Base-by-base conservation (phyloP, 2,329 filamentous ascomycete species). In the Aspergillus uvarum region DNA sequence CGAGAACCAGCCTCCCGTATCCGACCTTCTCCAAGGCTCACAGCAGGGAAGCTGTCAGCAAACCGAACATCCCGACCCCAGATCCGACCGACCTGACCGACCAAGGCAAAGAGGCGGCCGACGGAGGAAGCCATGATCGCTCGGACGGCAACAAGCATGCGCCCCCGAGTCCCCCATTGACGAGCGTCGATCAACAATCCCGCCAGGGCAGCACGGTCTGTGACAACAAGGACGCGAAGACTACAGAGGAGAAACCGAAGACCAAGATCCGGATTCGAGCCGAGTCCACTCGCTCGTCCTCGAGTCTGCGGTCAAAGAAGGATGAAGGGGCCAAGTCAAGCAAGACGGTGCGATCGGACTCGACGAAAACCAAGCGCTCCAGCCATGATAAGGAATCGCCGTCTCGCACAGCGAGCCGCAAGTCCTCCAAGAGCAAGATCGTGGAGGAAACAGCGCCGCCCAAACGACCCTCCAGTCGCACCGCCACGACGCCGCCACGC, bases 11-110 rank as follows among this genome's bases (percentile, higher is more conserved):
- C 62, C 72, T 90, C 47, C 89, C 91, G 6, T 96, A 96, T 72
- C 91, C 92, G 1, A 83, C 84, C 11, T 92, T 96, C 76, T 95
- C 90, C 77, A 97, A 96, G 77, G 90, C 90, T 12, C 91, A 96
- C 75, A 96, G 92, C 81, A 95, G 92, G 76, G 94, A 97, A 78
- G 86, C 87, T 49, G 85, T 96, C 56, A 83, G 86, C 70, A 63
- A 75, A 58, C 68, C 70, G 32, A 73, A 74, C 58, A 76, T 81
- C 61, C 81, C 86, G 63, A 92, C 90, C 1, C 90, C 90, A 19
- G 89, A 92, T 62, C 82, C 88, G 22, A 92, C 89, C 22, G 89
- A 92, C 70, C 68, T 90, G 22, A 86, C 87, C 54, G 80, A 81
- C 22, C 77, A 76, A 24, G 80, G 79, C 54, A 63, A 61, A 56